Conservation (phyloP, 208 protist species). For the Leptomonas pyrrhocoris region DNA sequence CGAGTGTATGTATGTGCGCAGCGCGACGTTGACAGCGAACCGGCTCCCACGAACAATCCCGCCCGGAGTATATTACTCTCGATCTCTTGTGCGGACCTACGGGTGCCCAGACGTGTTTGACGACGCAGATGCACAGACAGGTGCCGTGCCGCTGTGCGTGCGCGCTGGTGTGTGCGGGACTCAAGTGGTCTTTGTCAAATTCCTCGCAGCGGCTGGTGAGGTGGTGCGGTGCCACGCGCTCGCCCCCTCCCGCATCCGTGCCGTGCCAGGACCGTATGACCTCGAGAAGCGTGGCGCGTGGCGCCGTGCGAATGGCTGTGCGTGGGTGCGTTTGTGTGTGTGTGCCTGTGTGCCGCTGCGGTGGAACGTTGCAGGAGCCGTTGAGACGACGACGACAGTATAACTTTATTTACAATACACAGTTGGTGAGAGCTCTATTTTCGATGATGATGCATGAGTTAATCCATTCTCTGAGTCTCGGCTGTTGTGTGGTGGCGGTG, state of each 20-base stretch:
- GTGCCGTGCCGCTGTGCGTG: no score
- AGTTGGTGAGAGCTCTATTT: conserved; percentile 46
- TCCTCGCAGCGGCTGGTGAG: neutral
- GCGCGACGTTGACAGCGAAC: neutral
- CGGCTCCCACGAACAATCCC: conserved; percentile 69
- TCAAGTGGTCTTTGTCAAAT: conserved; percentile 26
- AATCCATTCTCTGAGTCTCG: conserved; percentile 55
- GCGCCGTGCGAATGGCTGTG: no score
- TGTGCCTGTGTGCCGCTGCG: no score
- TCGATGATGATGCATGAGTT: conserved; percentile 46
- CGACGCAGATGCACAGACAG: no score
- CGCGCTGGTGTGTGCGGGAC: no score
- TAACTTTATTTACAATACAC: conserved; percentile 36
- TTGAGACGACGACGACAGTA: no score
- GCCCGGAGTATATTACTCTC: conserved; percentile 56
- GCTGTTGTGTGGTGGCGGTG: neutral
- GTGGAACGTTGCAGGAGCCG: no score
- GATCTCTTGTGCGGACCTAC: conserved; percentile 71
- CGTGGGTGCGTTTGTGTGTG: no score
- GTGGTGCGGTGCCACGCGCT: neutral
- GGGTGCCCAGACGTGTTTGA: conserved; percentile 48
- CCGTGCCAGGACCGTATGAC: neutral
- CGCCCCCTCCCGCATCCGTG: neutral
- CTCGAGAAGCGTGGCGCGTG: no score
- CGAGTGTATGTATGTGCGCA: no score